Conservation (phyloP, 768 basidiomycete genomes). For the Coprinellus aureogranulatus region DNA sequence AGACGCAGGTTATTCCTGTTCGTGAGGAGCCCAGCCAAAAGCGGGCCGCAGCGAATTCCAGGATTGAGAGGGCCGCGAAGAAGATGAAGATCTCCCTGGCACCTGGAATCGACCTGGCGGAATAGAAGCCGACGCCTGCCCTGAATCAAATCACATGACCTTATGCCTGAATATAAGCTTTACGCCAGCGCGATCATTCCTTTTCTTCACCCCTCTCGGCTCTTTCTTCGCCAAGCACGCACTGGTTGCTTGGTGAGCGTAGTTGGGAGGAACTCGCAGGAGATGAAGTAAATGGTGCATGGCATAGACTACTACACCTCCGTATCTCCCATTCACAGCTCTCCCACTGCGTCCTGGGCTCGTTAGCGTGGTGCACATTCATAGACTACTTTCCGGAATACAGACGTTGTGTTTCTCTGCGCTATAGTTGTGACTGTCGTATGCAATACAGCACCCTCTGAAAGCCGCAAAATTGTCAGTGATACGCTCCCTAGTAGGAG, state of each 20-base stretch:
- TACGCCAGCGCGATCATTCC: neutral
- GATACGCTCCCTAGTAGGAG: too few relatives aligned
- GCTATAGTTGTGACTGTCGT: too few relatives aligned
- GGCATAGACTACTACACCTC: constrained; percentile 78
- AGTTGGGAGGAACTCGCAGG: constrained; percentile 72
- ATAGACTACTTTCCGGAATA: constrained; percentile 5
- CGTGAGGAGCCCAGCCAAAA: constrained; percentile 9
- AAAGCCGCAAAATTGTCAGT: too few relatives aligned
- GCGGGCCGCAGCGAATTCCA: constrained; percentile 31
- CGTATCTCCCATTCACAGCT: constrained; percentile 76
- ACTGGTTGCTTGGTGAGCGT: constrained; percentile 31
- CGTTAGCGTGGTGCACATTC: constrained; percentile 85
- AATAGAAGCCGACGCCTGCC: constrained; percentile 35
- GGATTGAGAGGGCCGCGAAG: constrained; percentile 42
- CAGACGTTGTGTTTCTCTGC: too few relatives aligned
- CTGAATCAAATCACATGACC: constrained; percentile 5
- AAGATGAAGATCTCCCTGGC: constrained; percentile 73
- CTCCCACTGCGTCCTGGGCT: constrained; percentile 61
- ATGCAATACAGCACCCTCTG: too few relatives aligned
- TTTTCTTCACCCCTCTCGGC: constrained; percentile 41
- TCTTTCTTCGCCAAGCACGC: constrained; percentile 36
- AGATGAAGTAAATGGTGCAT: constrained; percentile 85
- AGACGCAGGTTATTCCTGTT: constrained; percentile 17
- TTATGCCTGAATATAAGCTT: neutral
- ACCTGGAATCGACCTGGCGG: constrained; percentile 69